A percentile compares a stretch with the other conserved stretches of the same genome.
phyloP scores from a whole-genome alignment of 371 early-diverging fungal species.

The Capillidium rhysosporum region DNA sequence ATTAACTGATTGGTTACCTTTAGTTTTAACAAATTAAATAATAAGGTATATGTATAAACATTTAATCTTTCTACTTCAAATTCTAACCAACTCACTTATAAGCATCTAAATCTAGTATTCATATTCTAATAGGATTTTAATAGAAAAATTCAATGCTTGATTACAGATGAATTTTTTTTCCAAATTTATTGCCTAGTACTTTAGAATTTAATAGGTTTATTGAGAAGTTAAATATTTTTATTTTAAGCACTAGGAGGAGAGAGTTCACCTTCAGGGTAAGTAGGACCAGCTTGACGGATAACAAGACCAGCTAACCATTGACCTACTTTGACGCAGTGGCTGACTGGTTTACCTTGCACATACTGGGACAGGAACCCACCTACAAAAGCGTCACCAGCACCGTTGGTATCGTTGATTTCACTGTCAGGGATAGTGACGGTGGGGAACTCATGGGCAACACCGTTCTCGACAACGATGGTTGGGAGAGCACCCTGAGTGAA shows the following conservation, averaged over 20 bases:
- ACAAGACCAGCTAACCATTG: constrained; percentile 79
- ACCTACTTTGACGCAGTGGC: constrained; percentile 60
- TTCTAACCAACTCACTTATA: no score
- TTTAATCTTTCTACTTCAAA: no score
- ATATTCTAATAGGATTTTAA: no score
- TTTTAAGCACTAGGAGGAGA: background rate
- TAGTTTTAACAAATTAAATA: no score
- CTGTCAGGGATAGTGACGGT: constrained; percentile 36
- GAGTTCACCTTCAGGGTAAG: constrained; percentile 31
- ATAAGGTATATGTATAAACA: no score
- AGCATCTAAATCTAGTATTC: no score
- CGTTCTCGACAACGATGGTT: constrained; percentile 45
- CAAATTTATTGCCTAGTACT: no score
- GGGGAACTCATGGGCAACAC: constrained; percentile 33
- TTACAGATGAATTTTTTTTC: no score
- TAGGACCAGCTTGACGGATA: constrained; percentile 74
- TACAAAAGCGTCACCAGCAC: constrained; percentile 92
- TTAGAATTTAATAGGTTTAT: no score
- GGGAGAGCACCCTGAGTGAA: constrained; percentile 76
- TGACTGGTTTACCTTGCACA: constrained; percentile 42
- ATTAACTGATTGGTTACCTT: no score
- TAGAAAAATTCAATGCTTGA: no score
- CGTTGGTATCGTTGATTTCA: constrained; percentile 89
- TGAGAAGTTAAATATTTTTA: no score
- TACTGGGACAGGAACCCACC: constrained; percentile 80